A percentile compares a stretch with the other conserved stretches of the same genome.
These are phyloP conservation scores for Aspergillus ostianus DNA, from an alignment of 495 filamentous ascomycete species.

Conservation along the genomic window DNA sequence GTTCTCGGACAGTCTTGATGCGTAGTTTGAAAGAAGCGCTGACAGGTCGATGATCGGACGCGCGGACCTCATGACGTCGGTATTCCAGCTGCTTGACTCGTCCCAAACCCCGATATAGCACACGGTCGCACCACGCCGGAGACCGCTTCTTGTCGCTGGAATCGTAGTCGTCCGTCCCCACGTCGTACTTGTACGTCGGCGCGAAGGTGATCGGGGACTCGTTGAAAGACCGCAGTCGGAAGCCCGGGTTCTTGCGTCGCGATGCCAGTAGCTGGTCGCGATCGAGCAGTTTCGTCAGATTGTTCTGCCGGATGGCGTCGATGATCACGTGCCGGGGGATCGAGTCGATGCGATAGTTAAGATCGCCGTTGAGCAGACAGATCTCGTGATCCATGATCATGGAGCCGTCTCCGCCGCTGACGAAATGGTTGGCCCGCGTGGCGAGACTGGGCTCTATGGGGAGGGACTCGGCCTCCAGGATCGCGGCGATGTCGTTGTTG, in stretches of 20 bases:
- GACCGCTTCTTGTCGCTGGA: constrained; percentile 89
- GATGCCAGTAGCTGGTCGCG: constrained; percentile 90
- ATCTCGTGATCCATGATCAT: constrained; percentile 98
- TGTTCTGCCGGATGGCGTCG: constrained; percentile 71
- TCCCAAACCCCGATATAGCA: constrained; percentile 81
- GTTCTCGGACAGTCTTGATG: constrained; percentile 72
- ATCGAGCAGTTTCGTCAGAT: constrained; percentile 87
- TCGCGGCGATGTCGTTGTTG: constrained; percentile 89
- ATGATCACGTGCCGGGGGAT: constrained; percentile 91
- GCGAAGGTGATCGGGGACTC: constrained; percentile 87
- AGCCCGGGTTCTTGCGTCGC: constrained; percentile 80
- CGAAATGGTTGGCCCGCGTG: constrained; percentile 69
- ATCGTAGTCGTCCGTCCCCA: constrained; percentile 91
- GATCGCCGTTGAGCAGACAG: constrained; percentile 91
- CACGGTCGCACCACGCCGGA: constrained; percentile 96
- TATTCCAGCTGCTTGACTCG: constrained; percentile 87
- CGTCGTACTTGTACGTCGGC: constrained; percentile 98
- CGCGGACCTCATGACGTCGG: constrained; percentile 78
- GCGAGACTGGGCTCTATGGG: constrained; percentile 62
- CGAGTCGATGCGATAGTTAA: constrained; percentile 98
- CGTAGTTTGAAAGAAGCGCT: constrained; percentile 77
- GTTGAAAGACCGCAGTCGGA: constrained; percentile 80
- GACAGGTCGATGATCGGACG: constrained; percentile 92
- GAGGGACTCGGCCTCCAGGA: constrained; percentile 74
- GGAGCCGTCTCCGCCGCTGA: constrained; percentile 86